Percentiles rank a stretch among this genome's conserved stretches.
Evolutionary conservation across 148 eudicot species (phyloP).

Genomic region (Gaultheria prostrata): DNA sequence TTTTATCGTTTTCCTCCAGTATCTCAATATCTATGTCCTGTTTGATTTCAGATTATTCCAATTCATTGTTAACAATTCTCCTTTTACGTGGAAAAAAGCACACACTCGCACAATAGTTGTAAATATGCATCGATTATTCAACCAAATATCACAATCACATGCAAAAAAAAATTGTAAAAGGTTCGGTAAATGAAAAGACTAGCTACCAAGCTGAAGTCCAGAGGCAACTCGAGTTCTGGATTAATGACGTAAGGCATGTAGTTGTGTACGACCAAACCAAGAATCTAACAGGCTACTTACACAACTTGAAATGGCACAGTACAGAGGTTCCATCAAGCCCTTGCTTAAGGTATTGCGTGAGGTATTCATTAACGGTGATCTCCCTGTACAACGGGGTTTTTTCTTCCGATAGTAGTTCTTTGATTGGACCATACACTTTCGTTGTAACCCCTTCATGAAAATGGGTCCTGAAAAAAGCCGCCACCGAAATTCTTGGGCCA

Average conservation of each 20-base stretch:
- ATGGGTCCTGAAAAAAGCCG: constrained; percentile 44
- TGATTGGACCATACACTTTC: constrained; percentile 51
- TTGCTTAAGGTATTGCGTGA: not conserved
- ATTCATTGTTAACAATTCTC: too few species aligned
- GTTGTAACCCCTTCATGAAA: not conserved
- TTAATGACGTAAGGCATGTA: not conserved
- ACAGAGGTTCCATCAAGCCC: constrained; percentile 20
- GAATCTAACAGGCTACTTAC: not conserved
- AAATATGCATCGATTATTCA: too few species aligned
- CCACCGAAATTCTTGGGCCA: constrained; percentile 60
- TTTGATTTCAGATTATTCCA: too few species aligned
- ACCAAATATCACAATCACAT: not conserved
- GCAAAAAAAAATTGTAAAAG: not conserved
- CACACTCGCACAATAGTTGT: too few species aligned
- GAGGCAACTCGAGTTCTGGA: too few species aligned
- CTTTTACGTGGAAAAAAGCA: too few species aligned
- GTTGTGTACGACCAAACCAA: not conserved
- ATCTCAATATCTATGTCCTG: too few species aligned
- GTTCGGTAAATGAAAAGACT: not conserved
- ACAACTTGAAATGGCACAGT: constrained; percentile 23
- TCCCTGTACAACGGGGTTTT: not conserved
- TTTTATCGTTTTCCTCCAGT: too few species aligned
- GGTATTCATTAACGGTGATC: not conserved
- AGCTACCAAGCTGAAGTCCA: not conserved
- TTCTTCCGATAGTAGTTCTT: constrained; percentile 27